A percentile compares a stretch with the other conserved stretches of the same genome.
Conservation (phyloP, 2,329 filamentous ascomycete genomes). For the Colletotrichum zoysiae region DNA sequence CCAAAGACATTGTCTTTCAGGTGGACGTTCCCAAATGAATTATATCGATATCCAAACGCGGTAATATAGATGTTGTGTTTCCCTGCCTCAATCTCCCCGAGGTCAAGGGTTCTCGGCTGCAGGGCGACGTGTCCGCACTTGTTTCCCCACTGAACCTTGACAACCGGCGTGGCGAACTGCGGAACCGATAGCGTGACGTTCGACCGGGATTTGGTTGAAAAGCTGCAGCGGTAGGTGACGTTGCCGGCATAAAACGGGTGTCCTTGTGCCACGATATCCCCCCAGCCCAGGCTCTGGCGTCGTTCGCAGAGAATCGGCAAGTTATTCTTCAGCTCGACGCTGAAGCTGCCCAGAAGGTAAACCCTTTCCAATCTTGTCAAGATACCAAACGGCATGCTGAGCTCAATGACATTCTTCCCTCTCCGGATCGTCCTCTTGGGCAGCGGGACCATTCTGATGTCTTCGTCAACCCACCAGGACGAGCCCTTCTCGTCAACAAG, state of each 20-base stretch:
- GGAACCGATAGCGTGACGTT: constrained; percentile 31
- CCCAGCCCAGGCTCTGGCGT: constrained; percentile 43
- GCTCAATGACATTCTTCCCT: constrained; percentile 44
- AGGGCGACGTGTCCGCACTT: constrained; percentile 25
- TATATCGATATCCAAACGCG: constrained; percentile 31
- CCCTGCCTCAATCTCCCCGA: constrained; percentile 10
- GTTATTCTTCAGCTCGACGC: constrained; percentile 41
- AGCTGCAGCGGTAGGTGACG: constrained; percentile 43
- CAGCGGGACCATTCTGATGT: constrained; percentile 45
- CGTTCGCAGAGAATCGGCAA: constrained; percentile 19
- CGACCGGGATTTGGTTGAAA: constrained; percentile 7
- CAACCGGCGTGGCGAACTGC: constrained; percentile 26
- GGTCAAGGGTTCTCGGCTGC: constrained; percentile 12
- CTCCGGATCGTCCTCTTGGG: constrained; percentile 43
- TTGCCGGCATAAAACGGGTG: constrained; percentile 46
- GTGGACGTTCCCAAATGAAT: constrained; percentile 33
- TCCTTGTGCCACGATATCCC: constrained; percentile 46
- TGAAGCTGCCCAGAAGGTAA: constrained; percentile 49
- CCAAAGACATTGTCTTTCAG: constrained; percentile 6
- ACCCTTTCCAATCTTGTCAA: constrained; percentile 49
- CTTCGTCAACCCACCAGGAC: constrained; percentile 50
- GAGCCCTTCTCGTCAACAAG: not conserved
- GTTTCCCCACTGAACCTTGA: constrained; percentile 26
- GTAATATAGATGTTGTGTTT: constrained; percentile 27
- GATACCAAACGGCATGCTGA: constrained; percentile 47